Base-by-base conservation (phyloP, 2,329 filamentous ascomycete species). In the Penicillium hesseltinei region DNA sequence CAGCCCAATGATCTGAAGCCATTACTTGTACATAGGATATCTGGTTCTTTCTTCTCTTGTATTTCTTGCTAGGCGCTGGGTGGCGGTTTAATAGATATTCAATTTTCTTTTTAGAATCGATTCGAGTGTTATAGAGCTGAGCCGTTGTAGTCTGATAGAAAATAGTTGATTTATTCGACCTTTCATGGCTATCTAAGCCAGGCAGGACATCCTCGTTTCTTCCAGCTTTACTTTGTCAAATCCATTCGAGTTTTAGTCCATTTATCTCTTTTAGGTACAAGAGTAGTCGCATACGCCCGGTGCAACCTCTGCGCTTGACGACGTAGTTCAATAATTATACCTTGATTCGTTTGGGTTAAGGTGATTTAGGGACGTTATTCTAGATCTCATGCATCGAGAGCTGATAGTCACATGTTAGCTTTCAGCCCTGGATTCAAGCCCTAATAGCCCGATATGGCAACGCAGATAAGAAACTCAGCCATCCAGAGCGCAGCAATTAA, bases 381-480 rank as follows among this genome's bases (percentile, higher is more conserved):
- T 42, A 42, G 39, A 9, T 42, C 40, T 27, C 7, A 15, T 10
- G 5, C 23, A 6, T 43, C n/a, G 13, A 42, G 19, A n/a, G 39
- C 15, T 27, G 1, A 8, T 9, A 19, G 49, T 51, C 53, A 55
- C 53, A 29, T 55, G 53, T 10, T 8, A 23, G 8, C 5, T 6
- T 6, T 1, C 9, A 49, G 47, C 58, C 64, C 64, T 62, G 17
- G 0, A 7, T 2, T 21, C 1, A 9, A 53, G 64, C 64, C 64
- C 64, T 66, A 43, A 49, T 53, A 60, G 31, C 64, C 64, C 48
- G 63, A 66, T 66, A 63, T 51, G 39, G 57, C 9, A 51, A 33
- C 25, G 23, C 31, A 40, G 64, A 67, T 65, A 64, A 66, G 60
- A 47, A 42, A 29, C 31, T 29, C 40, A 47, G 54, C 60, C 59